A percentile compares a stretch with the other conserved stretches of the same genome.
phyloP scores from a whole-genome alignment of 148 eudicot species.

The Diospyros lotus region DNA sequence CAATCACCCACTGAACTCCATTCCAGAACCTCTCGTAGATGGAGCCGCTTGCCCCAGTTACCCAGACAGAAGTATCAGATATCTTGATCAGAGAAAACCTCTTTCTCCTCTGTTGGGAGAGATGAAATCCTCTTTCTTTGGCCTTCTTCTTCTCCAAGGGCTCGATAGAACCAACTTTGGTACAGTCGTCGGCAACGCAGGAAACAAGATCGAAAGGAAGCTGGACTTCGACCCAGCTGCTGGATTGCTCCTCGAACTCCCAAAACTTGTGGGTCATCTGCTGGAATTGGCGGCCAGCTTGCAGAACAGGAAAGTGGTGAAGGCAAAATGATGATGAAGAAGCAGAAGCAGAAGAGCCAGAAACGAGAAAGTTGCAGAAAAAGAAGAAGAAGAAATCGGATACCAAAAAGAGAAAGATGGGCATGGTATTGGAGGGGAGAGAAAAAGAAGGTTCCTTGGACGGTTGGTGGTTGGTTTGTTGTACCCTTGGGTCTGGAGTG shows the following conservation, averaged over 20 bases:
- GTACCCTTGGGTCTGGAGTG: background rate
- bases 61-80: conserved; percentile 78
- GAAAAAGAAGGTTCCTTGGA: conserved; percentile 8
- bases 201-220: conserved; percentile 67
- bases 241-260: conserved; percentile 58
- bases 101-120: conserved; percentile 31
- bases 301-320: conserved; percentile 20
- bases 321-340: conserved; percentile 38
- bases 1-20: conserved; percentile 90
- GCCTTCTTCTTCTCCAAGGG: conserved; percentile 7
- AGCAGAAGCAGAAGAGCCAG: conserved; percentile 14
- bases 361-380: conserved; percentile 15
- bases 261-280: conserved; percentile 46
- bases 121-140: conserved; percentile 26
- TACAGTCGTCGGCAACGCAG: conserved; percentile 58
- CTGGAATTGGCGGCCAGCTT: conserved; percentile 28
- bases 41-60: conserved; percentile 75
- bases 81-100: conserved; percentile 57
- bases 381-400: conserved; percentile 20
- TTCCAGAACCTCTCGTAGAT: conserved; percentile 91
- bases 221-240: conserved; percentile 67
- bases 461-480: conserved; percentile 7
- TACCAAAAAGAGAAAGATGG: conserved; percentile 20
- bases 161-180: conserved; percentile 46
- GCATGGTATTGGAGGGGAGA: conserved; percentile 21